Base-by-base conservation (phyloP, 2,329 filamentous ascomycete genomes). In the Pseudocercospora pini-densiflorae region DNA sequence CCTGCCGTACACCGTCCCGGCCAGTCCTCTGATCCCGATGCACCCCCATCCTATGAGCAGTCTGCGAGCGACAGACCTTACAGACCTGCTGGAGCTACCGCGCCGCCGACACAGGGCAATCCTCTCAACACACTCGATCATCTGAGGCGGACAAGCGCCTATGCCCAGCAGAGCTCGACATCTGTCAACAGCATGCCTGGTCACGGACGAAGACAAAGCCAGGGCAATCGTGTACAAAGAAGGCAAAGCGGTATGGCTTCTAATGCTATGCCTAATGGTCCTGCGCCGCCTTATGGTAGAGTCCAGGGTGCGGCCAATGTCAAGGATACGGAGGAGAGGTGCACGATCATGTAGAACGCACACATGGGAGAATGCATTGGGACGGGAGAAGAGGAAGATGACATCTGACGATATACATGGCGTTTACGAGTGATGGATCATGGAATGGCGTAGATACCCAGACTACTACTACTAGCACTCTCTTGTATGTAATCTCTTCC, bases 11-110 rank as follows among this genome's bases (percentile, higher is more conserved):
- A 73, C n/a, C 70, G 73, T 29, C 74, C 76, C n/a, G 68, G 75
- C 10, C 71, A 75, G 59, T 74, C 73, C 36, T 76, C 76, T 14
- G 82, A 86, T 24, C 84, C 88, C 29, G 84, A 82, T 0, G 87
- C 88, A 1, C 88, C 88, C 1, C 89, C 89, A 4, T 84, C 85
- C 0, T 91, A 91, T 72, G 89, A 91, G 75, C 87, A 90, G 75
- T 87, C 87, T 19, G 84, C 87, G 0, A 84, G 80, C 14, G 82
- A 83, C 51, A 82, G 83, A n/a, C 82, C 82, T 2, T 90, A 89
- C 69, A 68, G 77, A 23, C 76, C 76, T 59, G 73, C 72, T 1
- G 75, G 75, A 24, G 66, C 71, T 4, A 74, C 73, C n/a, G 74
- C 75, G 3, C 64, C 70, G 3, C 63, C 69, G 9, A 64, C 71